Base-by-base conservation (phyloP, 352 stramenopile species). In the Phytopythium aichiense region DNA sequence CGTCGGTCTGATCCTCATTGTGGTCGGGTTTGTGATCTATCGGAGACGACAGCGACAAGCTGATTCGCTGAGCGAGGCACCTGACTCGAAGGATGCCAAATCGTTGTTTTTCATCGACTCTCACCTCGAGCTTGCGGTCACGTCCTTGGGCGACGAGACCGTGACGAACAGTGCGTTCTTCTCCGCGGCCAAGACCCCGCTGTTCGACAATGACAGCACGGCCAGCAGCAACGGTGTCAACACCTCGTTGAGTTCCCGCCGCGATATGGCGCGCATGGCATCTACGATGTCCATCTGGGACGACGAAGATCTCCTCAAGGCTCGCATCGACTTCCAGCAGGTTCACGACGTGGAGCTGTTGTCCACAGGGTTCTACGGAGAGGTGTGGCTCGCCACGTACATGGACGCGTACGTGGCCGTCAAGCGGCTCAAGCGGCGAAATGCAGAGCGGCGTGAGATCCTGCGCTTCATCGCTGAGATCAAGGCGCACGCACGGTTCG, bases 281-380 rank as follows among this genome's bases (percentile, higher is more conserved):
- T 57, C 51, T 20, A 35, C 31, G 0, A 48, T 58, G n/a, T 72
- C 64, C 8, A 70, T 84, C 40, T 84, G 75, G 75, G 68, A 81
- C 23, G 75, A 84, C 43, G 70, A 84, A 48, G 71, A 74, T n/a
- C 63, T 84, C 2, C 61, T 84, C 16, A 61, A 62, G 25, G 75
- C 60, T 40, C 73, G 75, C 13, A 65, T 84, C 12, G 73, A 81
- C n/a, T 68, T 81, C 22, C 54, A 75, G 30, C 63, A 74, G 45
- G 37, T 72, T 2, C 33, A 57, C 7, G 54, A 69, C n/a, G n/a
- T 63, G 4, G 16, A 72, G 31, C 22, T 77, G 12, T 35, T 80
- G 3, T 66, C 58, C 7, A 40, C 53, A 1, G 72, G 72, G 0
- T 69, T 54, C 33, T 80, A 67, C 15, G 67, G 72, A 16, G 64